These are phyloP conservation scores for Botrytis deweyae DNA, from an alignment of 2,329 filamentous ascomycete species.

Conservation along the genomic window DNA sequence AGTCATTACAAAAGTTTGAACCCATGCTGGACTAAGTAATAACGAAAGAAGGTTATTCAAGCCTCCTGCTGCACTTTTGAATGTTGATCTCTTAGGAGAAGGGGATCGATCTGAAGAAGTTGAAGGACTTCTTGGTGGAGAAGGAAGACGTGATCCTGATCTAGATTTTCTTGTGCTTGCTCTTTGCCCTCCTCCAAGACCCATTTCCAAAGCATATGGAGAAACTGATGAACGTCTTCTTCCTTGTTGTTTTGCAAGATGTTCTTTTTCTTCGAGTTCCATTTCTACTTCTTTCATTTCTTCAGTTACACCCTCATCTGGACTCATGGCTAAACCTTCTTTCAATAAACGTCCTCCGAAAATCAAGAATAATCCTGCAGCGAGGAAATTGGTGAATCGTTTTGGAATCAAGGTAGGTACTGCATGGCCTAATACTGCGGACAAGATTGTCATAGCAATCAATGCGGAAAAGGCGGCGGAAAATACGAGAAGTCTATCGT, in stretches of 20 bases:
- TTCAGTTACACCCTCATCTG: slow-evolving; percentile 86
- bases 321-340: slow-evolving; percentile 86
- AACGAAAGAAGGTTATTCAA: slow-evolving; percentile 84
- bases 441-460: slow-evolving; percentile 91
- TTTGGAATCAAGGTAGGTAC: slow-evolving; percentile 89
- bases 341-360: slow-evolving; percentile 83
- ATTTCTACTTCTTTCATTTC: slow-evolving; percentile 97
- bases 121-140: slow-evolving; percentile 76
- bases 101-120: slow-evolving; percentile 62
- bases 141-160: slow-evolving; percentile 73
- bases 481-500: slow-evolving; percentile 90
- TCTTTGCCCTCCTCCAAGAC: slow-evolving; percentile 53
- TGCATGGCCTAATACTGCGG: slow-evolving; percentile 86
- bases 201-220: slow-evolving; percentile 78
- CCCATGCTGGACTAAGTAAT: slow-evolving; percentile 92
- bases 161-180: slow-evolving; percentile 67
- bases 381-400: slow-evolving; percentile 83
- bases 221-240: slow-evolving; percentile 67
- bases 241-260: slow-evolving; percentile 64
- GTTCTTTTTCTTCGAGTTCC: slow-evolving; percentile 91
- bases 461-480: slow-evolving; percentile 90
- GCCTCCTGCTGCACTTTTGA: slow-evolving; percentile 55
- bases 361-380: slow-evolving; percentile 80
- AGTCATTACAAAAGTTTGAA: slow-evolving; percentile 98
- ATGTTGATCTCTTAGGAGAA: slow-evolving; percentile 43